Base-by-base conservation (phyloP, 306 rosid genomes). In the Acacia confusa region DNA sequence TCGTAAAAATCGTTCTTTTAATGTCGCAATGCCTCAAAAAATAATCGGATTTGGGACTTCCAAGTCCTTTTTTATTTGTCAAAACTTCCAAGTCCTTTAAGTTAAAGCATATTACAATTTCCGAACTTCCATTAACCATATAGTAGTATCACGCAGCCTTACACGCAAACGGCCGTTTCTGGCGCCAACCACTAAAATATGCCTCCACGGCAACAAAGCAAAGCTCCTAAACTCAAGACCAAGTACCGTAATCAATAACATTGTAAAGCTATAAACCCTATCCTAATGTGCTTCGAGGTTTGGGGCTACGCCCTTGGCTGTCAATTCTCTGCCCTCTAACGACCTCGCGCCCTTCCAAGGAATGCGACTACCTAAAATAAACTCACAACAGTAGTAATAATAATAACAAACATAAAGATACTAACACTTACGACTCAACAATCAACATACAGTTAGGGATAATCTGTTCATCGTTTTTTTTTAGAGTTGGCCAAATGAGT, bases 401-500 rank as follows among this genome's bases (percentile, higher is more conserved):
- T 14, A 45, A 14, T 1, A 50, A 50, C 22, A 16, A 27, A 16
- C 53, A 50, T 15, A 16, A 32, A 64, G 30, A 11, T 15, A 24
- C 6, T 57, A n/a, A n/a, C n/a, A n/a, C n/a, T n/a, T n/a, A 43
- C 38, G 34, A 30, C 34, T 30, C 34, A 30, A 30, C 34, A 30
- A 30, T 17, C 43, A 41, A 50, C 40, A 36, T 34, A 24, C 68
- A 71, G 78, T 34, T 32, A 64, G 83, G 61, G 68, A 57, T 48
- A 69, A 43, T 41, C 1, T 41, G 9, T 20, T n/a, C 7, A 24
- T 19, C n/a, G 60, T n/a, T n/a, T n/a, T 3, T 1, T 4, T 10
- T 69, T 82, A 88, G 84, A 88, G 76, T 78, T 94, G 90, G 81
- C 91, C 93, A 69, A 75, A 89, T 16, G 96, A 84, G 85, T 85